Evolutionary conservation across 257 asterid species (phyloP), one percentile per base, ranked within the genome.

Genomic region (Gardenia jasminoides): DNA sequence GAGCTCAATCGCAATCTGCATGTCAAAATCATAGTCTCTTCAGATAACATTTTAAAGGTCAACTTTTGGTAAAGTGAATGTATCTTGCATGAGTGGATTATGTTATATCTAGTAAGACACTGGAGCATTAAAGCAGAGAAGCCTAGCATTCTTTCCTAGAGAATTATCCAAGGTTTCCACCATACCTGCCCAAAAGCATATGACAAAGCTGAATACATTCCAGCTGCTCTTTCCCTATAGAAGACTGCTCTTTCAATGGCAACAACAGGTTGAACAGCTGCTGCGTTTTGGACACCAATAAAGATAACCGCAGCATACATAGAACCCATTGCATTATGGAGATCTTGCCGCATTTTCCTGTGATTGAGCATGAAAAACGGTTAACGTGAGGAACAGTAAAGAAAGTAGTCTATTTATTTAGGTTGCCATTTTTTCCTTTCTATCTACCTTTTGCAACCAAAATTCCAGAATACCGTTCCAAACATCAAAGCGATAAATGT

Each of bases 191-290:
- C 88, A 81, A 91, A 72, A 58, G 96, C 98, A 84, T 94, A 94
- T 52, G 98, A 94, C 46, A 94, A 80, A 59, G 97, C 92, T 5
- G 97, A 89, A 87, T 93, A 92, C 97, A 93, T 90, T 30, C 97
- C 97, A 15, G 91, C 98, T 15, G 93, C 94, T 66, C 88, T 84
- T 83, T 94, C 98, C 48, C 91, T 77, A 19, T 91, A 92, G 76
- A 92, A 88, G 64, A 92, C 93, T 0, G 91, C 91, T 86, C 97
- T 85, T 80, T 92, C 97, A 10, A 85, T 76, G 50, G 90, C 92
- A 10, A 94, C 93, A 3, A 94, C 86, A 4, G 97, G 97, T 54
- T 92, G 96, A 7, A 94, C 94, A 0, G 93, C 89, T 5, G 94
- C 79, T 75, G 97, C 90, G 54, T 93, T 93, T 68, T 86, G 88